Evolutionary conservation across 129 eudicot genomes (phyloP), one percentile per base, ranked within the genome.

Genomic region (Helianthus tuberosus): DNA sequence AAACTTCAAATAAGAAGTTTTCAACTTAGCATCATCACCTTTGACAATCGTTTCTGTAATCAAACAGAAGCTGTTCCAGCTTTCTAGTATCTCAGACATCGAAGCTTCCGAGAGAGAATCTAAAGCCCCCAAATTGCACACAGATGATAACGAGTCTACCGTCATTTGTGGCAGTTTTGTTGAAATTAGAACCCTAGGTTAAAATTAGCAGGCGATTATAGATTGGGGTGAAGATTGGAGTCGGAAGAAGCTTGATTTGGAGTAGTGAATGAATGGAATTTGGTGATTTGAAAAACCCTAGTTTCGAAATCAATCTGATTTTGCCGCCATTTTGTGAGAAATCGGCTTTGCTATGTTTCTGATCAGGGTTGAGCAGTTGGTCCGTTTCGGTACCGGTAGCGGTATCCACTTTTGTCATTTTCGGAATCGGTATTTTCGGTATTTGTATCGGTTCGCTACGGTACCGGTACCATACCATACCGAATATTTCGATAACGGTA

Each of bases 31-130:
- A 61, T 59, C 75, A 64, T 54, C 66, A 29, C 73, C 57, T 8
- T 71, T 64, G 10, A 78, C 51, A 51, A 78, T 71, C 9, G 68
- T 44, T 65, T 78, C 73, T 11, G 77, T 78, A 5, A 78, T 63
- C 68, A 78, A 70, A 81, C 91, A 88, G 62, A 88, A 93, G 57
- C 78, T 76, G 29, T 72, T 81, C 98, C 98, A 93, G 84, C 85
- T 84, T 3, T 83, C 84, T 44, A 75, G 11, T 20, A 93, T 81
- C 75, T 93, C 91, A 73, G 51, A 44, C 41, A 90, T 66, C 9
- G 92, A 86, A 52, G 66, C 76, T 55, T 68, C 75, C 6, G 69
- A 68, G 15, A 93, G 83, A 9, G 85, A 52, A 49, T 93, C 97
- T 51, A 93, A 64, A 71, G 75, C 53, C 29, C 79, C 80, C 77